phyloP scores from a whole-genome alignment of 1,284 basidiomycete species.

The Cryptococcus hybrid region DNA sequence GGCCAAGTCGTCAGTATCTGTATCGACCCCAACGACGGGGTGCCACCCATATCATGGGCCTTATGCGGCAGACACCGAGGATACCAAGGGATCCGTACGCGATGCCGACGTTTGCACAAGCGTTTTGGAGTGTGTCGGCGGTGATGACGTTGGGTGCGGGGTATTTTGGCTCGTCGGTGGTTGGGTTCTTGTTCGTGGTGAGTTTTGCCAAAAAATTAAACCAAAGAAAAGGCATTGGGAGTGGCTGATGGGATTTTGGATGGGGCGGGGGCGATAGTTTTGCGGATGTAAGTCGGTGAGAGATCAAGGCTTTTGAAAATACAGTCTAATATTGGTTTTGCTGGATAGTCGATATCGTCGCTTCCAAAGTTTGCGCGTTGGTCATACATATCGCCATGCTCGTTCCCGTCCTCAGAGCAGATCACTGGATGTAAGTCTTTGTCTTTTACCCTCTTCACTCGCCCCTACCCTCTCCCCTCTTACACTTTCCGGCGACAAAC shows the following conservation, averaged over 20 bases:
- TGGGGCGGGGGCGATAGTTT: constrained; percentile 15
- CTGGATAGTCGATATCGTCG: constrained; percentile 42
- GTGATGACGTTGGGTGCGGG: constrained; percentile 40
- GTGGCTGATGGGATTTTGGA: background rate
- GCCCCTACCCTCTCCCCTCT: too few relatives aligned
- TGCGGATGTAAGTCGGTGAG: constrained; percentile 24
- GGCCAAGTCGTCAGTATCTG: constrained; percentile 45
- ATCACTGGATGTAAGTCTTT: constrained; percentile 38
- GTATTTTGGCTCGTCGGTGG: constrained; percentile 41
- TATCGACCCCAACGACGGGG: constrained; percentile 51
- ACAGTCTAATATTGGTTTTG: background rate
- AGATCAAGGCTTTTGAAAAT: background rate
- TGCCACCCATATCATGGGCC: constrained; percentile 39
- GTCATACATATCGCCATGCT: constrained; percentile 47
- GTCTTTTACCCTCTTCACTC: background rate
- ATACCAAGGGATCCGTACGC: constrained; percentile 37
- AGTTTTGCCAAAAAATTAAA: constrained; percentile 14
- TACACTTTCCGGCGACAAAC: background rate
- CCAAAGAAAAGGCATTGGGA: too few relatives aligned
- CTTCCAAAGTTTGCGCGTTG: constrained; percentile 46
- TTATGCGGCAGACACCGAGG: constrained; percentile 39
- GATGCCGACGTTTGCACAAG: constrained; percentile 36
- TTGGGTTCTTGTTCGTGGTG: constrained; percentile 48
- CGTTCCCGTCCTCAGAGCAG: constrained; percentile 41
- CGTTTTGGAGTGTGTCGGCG: constrained; percentile 35